Evolutionary conservation across 495 filamentous ascomycete species (phyloP), one percentile per base, ranked within the genome.

Genomic region (Penicillium alfredii): DNA sequence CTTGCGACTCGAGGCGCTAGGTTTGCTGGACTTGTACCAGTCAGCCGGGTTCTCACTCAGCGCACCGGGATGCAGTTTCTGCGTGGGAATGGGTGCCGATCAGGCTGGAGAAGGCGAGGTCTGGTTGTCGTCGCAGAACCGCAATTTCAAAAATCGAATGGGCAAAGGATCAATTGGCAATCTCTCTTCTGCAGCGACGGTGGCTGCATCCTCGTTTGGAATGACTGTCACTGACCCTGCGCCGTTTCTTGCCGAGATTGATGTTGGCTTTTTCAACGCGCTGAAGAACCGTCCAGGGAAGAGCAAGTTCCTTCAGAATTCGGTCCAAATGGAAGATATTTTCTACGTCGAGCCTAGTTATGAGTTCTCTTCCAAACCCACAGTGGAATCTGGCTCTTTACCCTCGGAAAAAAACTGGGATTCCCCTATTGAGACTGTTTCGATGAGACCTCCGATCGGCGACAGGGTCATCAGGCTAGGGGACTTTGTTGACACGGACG

Each of bases 81-180:
- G 66, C 36, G 58, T 68, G 7, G 64, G 66, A 0, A 66, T 65
- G 56, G 44, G 34, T 6, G 60, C 60, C 4, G 66, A 69, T 35
- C 35, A 47, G 20, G 66, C 63, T 4, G 47, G 30, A 9, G 30
- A 54, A 20, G 64, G 61, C 4, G 64, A 67, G 34, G 50, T 60
- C 1, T 69, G 65, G 65, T 27, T 69, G 1, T 58, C 53, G 13
- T 59, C 53, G 20, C 65, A 67, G 41, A 67, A 69, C 31, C 45
- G 65, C 10, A 69, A 67, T 36, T 69, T 69, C 39, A 40, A 63
- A 39, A 69, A 69, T 39, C 45, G 65, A n/a, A 69, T 69, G 63
- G 65, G 65, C 0, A 49, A 47, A 48, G 65, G 64, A 4, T 53
- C 62, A 1, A 51, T 64, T 36, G 65, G 61, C 0, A 56, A 61